phyloP scores from a whole-genome alignment of 1,139 yeast genomes.

The Candida labiduridarum region DNA sequence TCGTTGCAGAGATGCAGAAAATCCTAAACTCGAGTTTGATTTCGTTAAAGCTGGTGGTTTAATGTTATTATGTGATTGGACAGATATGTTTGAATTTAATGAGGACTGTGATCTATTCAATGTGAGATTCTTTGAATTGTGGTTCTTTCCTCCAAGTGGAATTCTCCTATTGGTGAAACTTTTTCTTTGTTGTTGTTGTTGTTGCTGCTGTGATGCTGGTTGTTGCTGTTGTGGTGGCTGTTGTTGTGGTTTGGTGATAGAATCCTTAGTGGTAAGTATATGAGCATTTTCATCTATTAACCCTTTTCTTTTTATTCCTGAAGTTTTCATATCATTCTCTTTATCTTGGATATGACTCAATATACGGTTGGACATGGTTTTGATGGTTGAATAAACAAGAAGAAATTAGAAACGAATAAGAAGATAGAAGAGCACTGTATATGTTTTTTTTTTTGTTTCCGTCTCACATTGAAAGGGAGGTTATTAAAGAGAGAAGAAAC shows the following conservation, averaged over 20 bases:
- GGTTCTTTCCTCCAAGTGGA: conserved; percentile 55
- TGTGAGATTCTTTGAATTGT: conserved; percentile 32
- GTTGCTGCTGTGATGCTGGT: background rate
- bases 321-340: conserved; percentile 5
- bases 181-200: conserved; percentile 3
- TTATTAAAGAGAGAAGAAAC: background rate
- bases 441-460: conserved; percentile 2
- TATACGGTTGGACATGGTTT: conserved; percentile 7
- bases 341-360: conserved; percentile 5
- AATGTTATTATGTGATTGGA: conserved; percentile 1
- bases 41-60: conserved; percentile 31
- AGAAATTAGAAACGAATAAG: background rate
- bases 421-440: conserved; percentile 4
- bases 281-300: conserved; percentile 4
- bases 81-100: conserved; percentile 15
- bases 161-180: conserved; percentile 25
- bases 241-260: conserved; percentile 2
- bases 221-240: background rate
- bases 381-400: background rate
- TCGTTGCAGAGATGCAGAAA: conserved; percentile 21
- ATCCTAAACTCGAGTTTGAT: conserved; percentile 45
- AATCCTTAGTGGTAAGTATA: conserved; percentile 2
- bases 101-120: conserved; percentile 39
- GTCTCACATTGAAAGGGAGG: background rate
- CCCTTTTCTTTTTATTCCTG: conserved; percentile 5